These are phyloP conservation scores for Phoma sp. DNA, from an alignment of 2,329 filamentous ascomycete species.

Conservation along the genomic window DNA sequence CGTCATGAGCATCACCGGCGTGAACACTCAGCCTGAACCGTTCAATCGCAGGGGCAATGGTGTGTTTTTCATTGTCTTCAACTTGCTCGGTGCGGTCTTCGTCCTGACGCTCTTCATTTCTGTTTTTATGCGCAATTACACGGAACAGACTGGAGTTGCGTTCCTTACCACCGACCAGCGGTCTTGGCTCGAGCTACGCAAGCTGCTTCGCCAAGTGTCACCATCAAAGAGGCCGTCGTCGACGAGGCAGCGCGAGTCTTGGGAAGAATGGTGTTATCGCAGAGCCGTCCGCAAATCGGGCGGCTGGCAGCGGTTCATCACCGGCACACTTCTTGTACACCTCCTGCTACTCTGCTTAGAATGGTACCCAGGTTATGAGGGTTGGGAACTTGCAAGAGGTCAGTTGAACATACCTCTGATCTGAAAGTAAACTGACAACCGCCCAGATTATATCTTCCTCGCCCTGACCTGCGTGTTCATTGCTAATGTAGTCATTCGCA, in stretches of 20 bases:
- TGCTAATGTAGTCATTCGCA: conserved; percentile 79
- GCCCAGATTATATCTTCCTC: conserved; percentile 74
- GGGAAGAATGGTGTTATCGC: conserved; percentile 95
- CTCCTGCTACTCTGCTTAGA: conserved; percentile 83
- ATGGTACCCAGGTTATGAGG: conserved; percentile 74
- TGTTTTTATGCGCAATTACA: conserved; percentile 99
- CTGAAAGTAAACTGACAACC: conserved; percentile 25
- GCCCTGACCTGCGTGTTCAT: conserved; percentile 82
- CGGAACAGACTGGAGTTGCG: conserved; percentile 95
- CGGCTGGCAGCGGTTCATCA: conserved; percentile 85
- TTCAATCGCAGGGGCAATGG: conserved; percentile 81
- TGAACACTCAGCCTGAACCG: conserved; percentile 72
- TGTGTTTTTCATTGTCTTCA: conserved; percentile 94
- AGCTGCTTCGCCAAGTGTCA: conserved; percentile 88
- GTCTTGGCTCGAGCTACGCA: conserved; percentile 94
- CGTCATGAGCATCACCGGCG: conserved; percentile 80
- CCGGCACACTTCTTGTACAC: conserved; percentile 79
- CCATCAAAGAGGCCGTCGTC: conserved; percentile 90
- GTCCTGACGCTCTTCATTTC: conserved; percentile 97
- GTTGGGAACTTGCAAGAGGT: conserved; percentile 73
- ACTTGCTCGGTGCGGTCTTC: conserved; percentile 93
- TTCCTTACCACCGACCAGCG: conserved; percentile 95
- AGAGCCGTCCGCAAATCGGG: conserved; percentile 93
- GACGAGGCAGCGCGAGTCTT: conserved; percentile 71
- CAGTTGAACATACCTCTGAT: conserved; percentile 15